phyloP scores from a whole-genome alignment of 2,329 filamentous ascomycete species.

The Septoria linicola region DNA sequence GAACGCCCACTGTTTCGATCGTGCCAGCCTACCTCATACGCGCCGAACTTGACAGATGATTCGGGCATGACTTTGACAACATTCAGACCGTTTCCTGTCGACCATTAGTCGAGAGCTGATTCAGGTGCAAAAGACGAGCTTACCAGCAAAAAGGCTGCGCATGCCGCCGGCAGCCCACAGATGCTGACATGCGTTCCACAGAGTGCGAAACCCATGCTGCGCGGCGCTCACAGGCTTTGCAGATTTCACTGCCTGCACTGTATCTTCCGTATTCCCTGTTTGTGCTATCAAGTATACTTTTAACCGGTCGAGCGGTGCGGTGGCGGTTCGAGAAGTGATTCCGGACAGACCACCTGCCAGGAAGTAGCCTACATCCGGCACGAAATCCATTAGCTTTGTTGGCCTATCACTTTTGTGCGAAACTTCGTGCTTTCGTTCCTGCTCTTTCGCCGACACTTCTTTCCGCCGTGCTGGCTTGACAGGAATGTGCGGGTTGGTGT shows the following conservation, averaged over 20 bases:
- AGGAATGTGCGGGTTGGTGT: conserved; percentile 38
- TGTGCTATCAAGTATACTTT: conserved; percentile 98
- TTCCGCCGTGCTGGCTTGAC: conserved; percentile 38
- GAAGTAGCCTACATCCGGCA: conserved; percentile 95
- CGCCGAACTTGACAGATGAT: conserved; percentile 96
- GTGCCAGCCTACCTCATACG: conserved; percentile 68
- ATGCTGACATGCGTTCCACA: conserved; percentile 71
- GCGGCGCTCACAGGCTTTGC: conserved; percentile 66
- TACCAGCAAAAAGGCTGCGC: conserved; percentile 89
- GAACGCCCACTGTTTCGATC: not conserved
- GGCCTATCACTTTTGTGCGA: conserved; percentile 36
- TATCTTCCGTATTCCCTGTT: conserved; percentile 62
- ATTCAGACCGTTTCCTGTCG: conserved; percentile 85
- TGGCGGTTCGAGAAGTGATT: conserved; percentile 90
- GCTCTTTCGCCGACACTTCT: conserved; percentile 19
- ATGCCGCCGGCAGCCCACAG: conserved; percentile 84
- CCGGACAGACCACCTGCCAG: conserved; percentile 91
- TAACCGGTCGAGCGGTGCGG: conserved; percentile 90
- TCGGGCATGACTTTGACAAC: conserved; percentile 98
- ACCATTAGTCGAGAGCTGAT: conserved; percentile 1
- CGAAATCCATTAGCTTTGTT: conserved; percentile 56
- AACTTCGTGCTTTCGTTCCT: conserved; percentile 10
- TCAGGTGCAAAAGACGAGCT: not conserved
- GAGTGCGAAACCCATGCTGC: conserved; percentile 65
- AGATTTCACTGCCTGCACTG: conserved; percentile 65